Percentiles rank a stretch among this genome's conserved stretches.
Conservation (phyloP, 2,329 filamentous ascomycete species). For the Aspergillus quadricinctus region DNA sequence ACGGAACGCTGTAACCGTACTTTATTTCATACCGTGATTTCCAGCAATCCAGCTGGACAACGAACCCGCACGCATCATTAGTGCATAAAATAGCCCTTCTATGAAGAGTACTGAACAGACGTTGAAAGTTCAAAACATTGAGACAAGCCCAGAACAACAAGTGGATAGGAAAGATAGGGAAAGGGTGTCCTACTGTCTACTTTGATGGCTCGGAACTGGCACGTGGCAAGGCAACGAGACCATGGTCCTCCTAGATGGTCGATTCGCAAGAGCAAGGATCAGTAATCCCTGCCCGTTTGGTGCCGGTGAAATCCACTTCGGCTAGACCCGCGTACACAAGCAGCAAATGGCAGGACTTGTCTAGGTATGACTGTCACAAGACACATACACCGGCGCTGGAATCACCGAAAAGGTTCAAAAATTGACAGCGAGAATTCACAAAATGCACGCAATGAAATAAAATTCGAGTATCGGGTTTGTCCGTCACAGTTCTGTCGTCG, state of each 20-base stretch:
- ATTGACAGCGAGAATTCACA: background rate
- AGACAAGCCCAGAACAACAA: background rate
- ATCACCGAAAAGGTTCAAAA: background rate
- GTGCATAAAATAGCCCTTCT: background rate
- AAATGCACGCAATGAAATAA: background rate
- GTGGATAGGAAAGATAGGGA: background rate
- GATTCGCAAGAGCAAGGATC: background rate
- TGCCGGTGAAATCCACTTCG: background rate
- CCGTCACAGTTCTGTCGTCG: conserved; percentile 6
- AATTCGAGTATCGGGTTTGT: background rate
- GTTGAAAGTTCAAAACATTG: background rate
- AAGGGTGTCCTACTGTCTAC: background rate
- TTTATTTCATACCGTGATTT: background rate
- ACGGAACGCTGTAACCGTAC: conserved; percentile 1
- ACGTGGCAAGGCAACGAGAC: background rate
- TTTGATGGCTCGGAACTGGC: background rate
- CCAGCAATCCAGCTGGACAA: background rate
- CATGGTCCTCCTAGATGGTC: background rate
- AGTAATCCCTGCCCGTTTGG: background rate
- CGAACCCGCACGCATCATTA: background rate
- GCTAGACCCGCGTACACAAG: background rate
- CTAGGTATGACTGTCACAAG: background rate
- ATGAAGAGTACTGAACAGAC: background rate
- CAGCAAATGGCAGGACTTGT: background rate
- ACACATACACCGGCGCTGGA: background rate